Base-by-base conservation (phyloP, 805 yeast genomes). In the Saccharomycopsis sp. region DNA sequence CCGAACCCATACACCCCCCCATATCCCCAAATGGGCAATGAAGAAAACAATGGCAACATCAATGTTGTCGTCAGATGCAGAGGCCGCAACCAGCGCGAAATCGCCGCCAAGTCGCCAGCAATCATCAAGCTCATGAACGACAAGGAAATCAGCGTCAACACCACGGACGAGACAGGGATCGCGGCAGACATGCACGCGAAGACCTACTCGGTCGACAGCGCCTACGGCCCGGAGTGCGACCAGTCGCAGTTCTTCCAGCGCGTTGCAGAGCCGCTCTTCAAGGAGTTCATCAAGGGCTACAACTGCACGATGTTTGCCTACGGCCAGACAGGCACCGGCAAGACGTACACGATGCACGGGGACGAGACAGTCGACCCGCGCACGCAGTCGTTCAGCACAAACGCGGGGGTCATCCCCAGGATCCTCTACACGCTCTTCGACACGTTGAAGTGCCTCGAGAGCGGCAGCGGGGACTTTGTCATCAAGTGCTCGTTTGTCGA, bases 291-390 rank as follows among this genome's bases (percentile, higher is more conserved):
- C 58, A 73, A 77, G 55, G 95, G 92, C 20, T 87, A 84, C 67
- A 89, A 89, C 67, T 89, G 91, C 63, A 87, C 96, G 0, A 78
- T 89, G 29, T 76, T 90, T 63, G 96, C 94, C 0, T 91, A 91
- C 71, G 97, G 97, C 3, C 95, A 89, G 78, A 90, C 96, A 0
- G 94, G 96, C 1, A 87, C 96, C 0, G 96, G 96, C 24, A 90
- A 89, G 65, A 89, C 97, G 0, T 83, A 83, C 67, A 76, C 88
- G 12, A 83, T 83, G 94, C 82, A 85, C 4, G 94, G 95, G 4
- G 86, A 86, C 64, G 73, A 69, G 54, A 67, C 66, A 29, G 53
- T 63, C 70, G 69, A 21, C 66, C 3, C 59, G 53, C 66, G 64
- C 41, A 65, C 64, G 37, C 62, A 68, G 0, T 59, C 69, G 54